Percentiles rank a stretch among this genome's conserved stretches.
These are phyloP conservation scores for Tetratostichococcus sp. DNA, from an alignment of 139 green algal genomes.

Conservation along the genomic window DNA sequence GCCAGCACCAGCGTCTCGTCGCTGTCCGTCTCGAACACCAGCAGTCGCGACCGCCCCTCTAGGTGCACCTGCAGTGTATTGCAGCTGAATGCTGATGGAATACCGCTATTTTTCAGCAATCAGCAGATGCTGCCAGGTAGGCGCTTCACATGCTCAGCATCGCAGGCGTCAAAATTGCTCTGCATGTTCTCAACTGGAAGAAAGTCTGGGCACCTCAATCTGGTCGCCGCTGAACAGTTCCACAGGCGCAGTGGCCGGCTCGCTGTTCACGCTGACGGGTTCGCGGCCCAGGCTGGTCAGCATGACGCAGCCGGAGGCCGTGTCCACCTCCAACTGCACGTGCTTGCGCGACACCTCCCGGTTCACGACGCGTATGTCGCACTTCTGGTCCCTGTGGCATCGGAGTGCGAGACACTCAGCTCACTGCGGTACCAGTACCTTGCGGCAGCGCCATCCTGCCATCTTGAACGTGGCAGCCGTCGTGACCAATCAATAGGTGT, in stretches of 20 bases:
- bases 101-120: no score
- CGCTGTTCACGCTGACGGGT: slow-evolving; percentile 32
- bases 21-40: slow-evolving; percentile 30
- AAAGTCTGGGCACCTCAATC: slow-evolving; percentile 25
- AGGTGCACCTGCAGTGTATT: slow-evolving; percentile 21
- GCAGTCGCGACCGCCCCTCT: slow-evolving; percentile 30
- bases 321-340: slow-evolving; percentile 34
- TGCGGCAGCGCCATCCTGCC: no score
- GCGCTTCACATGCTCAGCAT: no score
- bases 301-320: not conserved
- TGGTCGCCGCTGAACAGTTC: slow-evolving; percentile 38
- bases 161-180: not conserved
- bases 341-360: slow-evolving; percentile 42
- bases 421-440: no score
- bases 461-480: no score
- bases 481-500: no score
- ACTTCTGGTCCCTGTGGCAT: slow-evolving; percentile 32
- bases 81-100: no score
- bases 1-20: slow-evolving; percentile 32
- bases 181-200: not conserved
- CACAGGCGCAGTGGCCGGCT: slow-evolving; percentile 15
- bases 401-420: no score
- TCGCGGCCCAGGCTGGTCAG: slow-evolving; percentile 35
- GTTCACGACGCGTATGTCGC: slow-evolving; percentile 41
- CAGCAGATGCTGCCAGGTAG: no score